Conservation (phyloP, 805 yeast genomes). For the Yarrowia sp. region DNA sequence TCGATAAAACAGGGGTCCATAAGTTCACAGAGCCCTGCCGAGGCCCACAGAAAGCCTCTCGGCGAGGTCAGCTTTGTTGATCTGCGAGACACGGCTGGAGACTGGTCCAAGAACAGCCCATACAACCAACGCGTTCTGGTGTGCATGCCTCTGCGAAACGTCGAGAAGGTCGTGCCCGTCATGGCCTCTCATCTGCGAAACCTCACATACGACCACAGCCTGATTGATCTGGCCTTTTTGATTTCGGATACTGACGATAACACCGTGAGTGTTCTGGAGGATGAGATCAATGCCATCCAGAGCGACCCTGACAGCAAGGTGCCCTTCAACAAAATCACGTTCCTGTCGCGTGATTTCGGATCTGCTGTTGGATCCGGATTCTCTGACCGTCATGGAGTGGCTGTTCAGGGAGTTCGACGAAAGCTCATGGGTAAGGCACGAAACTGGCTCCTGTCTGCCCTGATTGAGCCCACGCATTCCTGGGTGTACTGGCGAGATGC, state of each 20-base stretch:
- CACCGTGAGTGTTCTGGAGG: conserved; percentile 67
- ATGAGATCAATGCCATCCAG: conserved; percentile 62
- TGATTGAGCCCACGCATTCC: conserved; percentile 88
- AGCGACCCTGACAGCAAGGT: conserved; percentile 54
- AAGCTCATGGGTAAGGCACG: conserved; percentile 96
- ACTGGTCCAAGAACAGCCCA: conserved; percentile 69
- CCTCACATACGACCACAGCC: conserved; percentile 81
- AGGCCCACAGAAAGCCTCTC: conserved; percentile 10
- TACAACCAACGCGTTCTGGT: conserved; percentile 67
- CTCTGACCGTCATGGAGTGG: conserved; percentile 92
- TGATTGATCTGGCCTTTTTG: conserved; percentile 81
- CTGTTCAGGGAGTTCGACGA: conserved; percentile 94
- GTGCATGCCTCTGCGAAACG: conserved; percentile 88
- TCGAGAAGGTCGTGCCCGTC: conserved; percentile 64
- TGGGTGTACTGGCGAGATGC: conserved; percentile 99
- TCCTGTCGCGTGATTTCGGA: conserved; percentile 88
- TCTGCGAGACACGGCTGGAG: conserved; percentile 58
- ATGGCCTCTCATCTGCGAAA: conserved; percentile 77
- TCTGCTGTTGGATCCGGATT: conserved; percentile 92
- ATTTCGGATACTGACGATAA: conserved; percentile 89
- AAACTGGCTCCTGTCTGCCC: conserved; percentile 88
- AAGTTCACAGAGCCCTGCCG: conserved; percentile 9
- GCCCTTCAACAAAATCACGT: conserved; percentile 80
- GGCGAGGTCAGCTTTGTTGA: conserved; percentile 62
- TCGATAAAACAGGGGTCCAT: conserved; percentile 20